Percentiles rank a stretch among this genome's conserved stretches.
Evolutionary conservation across 1,284 basidiomycete species (phyloP).

Genomic region (Ceratobasidium sp.): DNA sequence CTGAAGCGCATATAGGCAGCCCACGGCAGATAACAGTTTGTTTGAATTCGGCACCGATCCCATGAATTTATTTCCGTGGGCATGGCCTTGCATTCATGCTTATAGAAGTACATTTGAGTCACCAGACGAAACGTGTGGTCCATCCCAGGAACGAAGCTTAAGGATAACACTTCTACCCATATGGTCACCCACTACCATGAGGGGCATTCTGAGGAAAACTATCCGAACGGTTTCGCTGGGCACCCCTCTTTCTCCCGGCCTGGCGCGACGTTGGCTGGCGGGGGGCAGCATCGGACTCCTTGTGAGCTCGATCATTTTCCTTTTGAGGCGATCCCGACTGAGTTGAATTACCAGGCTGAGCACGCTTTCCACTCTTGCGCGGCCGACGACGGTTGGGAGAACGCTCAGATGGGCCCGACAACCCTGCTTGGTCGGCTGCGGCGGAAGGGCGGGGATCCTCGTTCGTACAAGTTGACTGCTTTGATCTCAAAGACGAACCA

Average conservation of each 20-base stretch:
- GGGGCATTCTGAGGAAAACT: slow-evolving; percentile 15
- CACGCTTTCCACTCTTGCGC: slow-evolving; percentile 21
- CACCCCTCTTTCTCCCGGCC: slow-evolving; percentile 9
- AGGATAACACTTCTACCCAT: not conserved
- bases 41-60: not conserved
- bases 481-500: not conserved
- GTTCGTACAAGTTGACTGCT: not conserved
- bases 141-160: not conserved
- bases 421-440: not conserved
- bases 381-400: slow-evolving; percentile 23
- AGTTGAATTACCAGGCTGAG: not conserved
- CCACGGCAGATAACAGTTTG: slow-evolving; percentile 14
- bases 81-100: not conserved
- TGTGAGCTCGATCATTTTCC: slow-evolving; percentile 20
- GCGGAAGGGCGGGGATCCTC: not conserved
- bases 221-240: slow-evolving; percentile 12
- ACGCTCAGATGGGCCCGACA: not conserved
- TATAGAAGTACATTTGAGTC: slow-evolving; percentile 18
- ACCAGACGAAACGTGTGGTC: slow-evolving; percentile 4
- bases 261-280: slow-evolving; percentile 2
- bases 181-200: not conserved
- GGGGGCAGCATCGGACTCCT: not conserved
- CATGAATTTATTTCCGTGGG: slow-evolving; percentile 4
- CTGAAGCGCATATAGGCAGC: slow-evolving; percentile 39
- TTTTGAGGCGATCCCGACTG: slow-evolving; percentile 20